Base-by-base conservation (phyloP, 2,329 filamentous ascomycete genomes). In the Stachybotrys echinatus region DNA sequence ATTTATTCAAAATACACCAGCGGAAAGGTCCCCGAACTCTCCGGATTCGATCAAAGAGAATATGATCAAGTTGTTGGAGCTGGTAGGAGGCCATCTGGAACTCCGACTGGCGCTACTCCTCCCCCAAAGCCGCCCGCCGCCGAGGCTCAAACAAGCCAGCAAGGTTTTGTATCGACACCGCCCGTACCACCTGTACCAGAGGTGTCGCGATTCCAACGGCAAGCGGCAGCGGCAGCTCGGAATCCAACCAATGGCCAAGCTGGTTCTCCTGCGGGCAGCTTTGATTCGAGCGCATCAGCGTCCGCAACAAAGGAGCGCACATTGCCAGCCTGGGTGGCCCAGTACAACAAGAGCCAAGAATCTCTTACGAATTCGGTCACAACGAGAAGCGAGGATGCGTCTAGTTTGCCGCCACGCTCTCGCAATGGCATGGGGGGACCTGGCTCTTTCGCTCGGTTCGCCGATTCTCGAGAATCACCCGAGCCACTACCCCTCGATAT, bases 1-100 rank as follows among this genome's bases (percentile, higher is more conserved):
- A 96, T 99, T 57, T 99, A 89, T 67, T 85, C 85, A 60, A 99
- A 97, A 70, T 99, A 97, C 65, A 97, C 94, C 1, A 88, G 89
- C 23, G 92, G 92, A 12, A 87, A 85, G 61, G 71, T 83, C 27
- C 94, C 94, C 2, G 81, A 88, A 51, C 76, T 99, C 47, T 74
- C 81, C 49, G 92, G 92, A 7, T 97, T 99, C 65, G 89, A 92
- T 58, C 77, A 82, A 47, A 81, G 79, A 52, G 91, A 96, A 70
- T 74, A 87, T 52, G 89, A 92, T 47, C 79, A 86, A 58, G 80
- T 97, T 43, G 73, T 87, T 31, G 88, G 87, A 42, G 74, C 76
- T 45, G 74, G 74, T 45, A 72, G 73, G 57, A 66, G 70, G 40
- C 66, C 68, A 12, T 68, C 60, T 18, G 55, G 50, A 23, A 53